Percentiles rank a stretch among this genome's conserved stretches.
These are phyloP conservation scores for Bruguiera sexangula DNA, from an alignment of 345 rosid genomes.

Conservation along the genomic window DNA sequence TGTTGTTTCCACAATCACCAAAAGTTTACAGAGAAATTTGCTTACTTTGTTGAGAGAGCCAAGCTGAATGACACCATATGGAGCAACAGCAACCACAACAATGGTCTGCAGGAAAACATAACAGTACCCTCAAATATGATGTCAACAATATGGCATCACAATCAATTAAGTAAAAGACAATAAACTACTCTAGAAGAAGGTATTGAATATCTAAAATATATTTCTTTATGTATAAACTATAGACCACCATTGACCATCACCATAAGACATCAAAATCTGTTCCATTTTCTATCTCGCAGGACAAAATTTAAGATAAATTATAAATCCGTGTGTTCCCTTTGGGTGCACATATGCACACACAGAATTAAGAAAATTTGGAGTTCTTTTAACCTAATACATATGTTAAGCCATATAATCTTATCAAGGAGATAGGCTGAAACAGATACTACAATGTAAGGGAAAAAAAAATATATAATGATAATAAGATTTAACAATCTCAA, in stretches of 20 bases:
- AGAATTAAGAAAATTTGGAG: no score
- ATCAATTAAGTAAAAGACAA: not conserved
- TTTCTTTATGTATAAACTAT: not conserved
- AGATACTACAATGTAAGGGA: not conserved
- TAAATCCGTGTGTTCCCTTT: not conserved
- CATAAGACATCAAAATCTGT: not conserved
- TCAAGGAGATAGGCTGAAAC: not conserved
- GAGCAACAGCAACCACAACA: conserved; percentile 66
- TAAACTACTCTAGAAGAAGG: not conserved
- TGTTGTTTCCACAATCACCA: conserved; percentile 8
- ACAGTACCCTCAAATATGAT: not conserved
- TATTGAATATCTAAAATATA: not conserved
- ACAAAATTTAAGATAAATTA: conserved; percentile 5
- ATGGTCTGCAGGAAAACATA: conserved; percentile 52
- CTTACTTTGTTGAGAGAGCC: conserved; percentile 79
- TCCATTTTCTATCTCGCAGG: not conserved
- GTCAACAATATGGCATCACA: not conserved
- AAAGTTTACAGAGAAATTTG: conserved; percentile 11
- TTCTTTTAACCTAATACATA: not conserved
- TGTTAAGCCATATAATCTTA: not conserved
- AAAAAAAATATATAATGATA: not conserved
- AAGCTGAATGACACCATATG: conserved; percentile 85
- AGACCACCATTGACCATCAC: not conserved
- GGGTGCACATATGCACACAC: no score
- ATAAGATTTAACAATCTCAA: not conserved